Base-by-base conservation (phyloP, 805 yeast genomes). In the Zygoascus ofunaensis region DNA sequence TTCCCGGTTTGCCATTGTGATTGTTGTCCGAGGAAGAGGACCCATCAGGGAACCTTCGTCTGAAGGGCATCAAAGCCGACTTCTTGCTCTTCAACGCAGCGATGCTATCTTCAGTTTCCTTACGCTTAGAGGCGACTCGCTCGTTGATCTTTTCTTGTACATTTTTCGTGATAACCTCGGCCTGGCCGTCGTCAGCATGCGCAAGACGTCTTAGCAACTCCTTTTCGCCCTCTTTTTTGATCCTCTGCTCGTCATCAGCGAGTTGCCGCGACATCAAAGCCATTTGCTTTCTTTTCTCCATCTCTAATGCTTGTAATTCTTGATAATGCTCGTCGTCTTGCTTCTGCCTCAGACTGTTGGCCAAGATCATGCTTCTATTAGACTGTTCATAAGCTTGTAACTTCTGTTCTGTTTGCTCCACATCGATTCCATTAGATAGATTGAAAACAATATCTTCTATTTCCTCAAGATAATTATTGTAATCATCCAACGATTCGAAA, bases 371-470 rank as follows among this genome's bases (percentile, higher is more conserved):
- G 49, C 79, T 78, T 54, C 78, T 79, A 63, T 92, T 87, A 37
- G 76, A 77, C 40, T 74, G 74, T 51, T 87, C 94, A 39, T 68
- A 68, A n/a, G 56, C 58, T 54, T 83, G 83, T 26, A 80, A 73
- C 44, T 72, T 72, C 45, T 85, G 68, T 47, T 75, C 77, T 15
- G 76, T 75, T 53, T 81, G 87, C 45, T 79, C 87, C 17, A 74
- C 73, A 53, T 87, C 87, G 2, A 81, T 70, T 14, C 79, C 77
- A 55, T 84, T 75, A 43, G 77, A 77, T 48, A 92, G 62, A 49
- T 84, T 87, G 66, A 80, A 87, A 0, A 90, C 77, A 4, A 83
- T 77, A 40, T 76, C 78, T 61, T 92, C 98, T 3, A 89, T 74
- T 48, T 79, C 79, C 55, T 92, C 98, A 43, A 92, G 65, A 58